Conservation (phyloP, 2,329 filamentous ascomycete species). For the Aspergillus fijiensis region DNA sequence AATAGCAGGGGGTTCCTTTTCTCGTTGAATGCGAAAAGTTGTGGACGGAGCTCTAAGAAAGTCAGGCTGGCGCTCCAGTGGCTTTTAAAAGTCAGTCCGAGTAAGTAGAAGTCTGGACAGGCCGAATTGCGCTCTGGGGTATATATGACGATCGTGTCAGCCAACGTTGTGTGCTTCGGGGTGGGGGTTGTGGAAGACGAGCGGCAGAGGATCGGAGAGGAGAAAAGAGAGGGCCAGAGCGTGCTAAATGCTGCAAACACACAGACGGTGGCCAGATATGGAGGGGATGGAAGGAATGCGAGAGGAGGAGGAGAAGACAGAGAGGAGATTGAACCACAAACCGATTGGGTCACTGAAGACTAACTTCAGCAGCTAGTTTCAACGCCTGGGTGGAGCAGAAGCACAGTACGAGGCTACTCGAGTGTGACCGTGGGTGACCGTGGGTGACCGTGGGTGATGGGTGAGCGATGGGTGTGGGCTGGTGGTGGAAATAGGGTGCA, state of each 20-base stretch:
- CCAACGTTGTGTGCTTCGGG: not conserved
- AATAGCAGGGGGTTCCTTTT: not conserved
- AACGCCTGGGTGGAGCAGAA: slow-evolving; percentile 8
- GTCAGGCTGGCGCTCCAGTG: not conserved
- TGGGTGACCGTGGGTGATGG: not conserved
- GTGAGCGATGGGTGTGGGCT: not conserved
- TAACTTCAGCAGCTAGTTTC: not conserved
- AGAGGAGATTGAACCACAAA: not conserved
- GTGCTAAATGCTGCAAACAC: slow-evolving; percentile 6
- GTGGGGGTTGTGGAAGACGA: not conserved
- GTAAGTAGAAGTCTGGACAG: not conserved
- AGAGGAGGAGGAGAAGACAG: slow-evolving; percentile 1
- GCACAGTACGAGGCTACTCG: not conserved
- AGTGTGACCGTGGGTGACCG: not conserved
- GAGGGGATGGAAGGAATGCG: not conserved
- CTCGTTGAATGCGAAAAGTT: not conserved
- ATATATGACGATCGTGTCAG: not conserved
- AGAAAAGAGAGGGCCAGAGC: slow-evolving; percentile 5
- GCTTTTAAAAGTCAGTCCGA: not conserved
- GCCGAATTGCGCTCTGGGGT: not conserved
- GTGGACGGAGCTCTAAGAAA: not conserved
- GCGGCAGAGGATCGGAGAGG: not conserved
- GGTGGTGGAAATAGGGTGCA: not conserved
- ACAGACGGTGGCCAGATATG: slow-evolving; percentile 8
- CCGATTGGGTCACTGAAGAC: not conserved